Conservation (phyloP, 148 eudicot species). For the Persicaria maculosa region DNA sequence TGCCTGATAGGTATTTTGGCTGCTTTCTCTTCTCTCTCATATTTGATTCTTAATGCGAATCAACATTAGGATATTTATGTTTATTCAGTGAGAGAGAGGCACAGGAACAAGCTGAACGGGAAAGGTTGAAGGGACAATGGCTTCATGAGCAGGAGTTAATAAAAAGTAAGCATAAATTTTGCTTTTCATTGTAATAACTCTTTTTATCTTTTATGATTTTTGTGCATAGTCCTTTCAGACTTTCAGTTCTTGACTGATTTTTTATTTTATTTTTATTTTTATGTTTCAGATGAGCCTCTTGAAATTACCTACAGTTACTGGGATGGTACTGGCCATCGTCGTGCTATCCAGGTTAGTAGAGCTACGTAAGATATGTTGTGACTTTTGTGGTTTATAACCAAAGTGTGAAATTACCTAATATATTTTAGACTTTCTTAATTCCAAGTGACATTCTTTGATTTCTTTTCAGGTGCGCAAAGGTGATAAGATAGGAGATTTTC, state of each 20-base stretch:
- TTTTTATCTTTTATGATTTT: background rate
- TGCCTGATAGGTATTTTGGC: slow-evolving; percentile 78
- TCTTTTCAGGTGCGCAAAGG: slow-evolving; percentile 84
- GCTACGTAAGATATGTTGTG: background rate
- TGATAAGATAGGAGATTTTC: slow-evolving; percentile 86
- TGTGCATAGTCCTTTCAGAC: background rate
- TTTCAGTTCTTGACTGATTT: slow-evolving; percentile 4
- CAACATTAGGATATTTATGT: background rate
- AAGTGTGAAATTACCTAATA: no score
- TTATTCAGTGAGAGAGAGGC: slow-evolving; percentile 89
- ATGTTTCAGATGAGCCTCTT: slow-evolving; percentile 77
- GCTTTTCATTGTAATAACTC: background rate
- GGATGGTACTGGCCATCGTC: slow-evolving; percentile 98
- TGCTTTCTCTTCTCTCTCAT: slow-evolving; percentile 8
- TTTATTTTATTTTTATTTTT: no score
- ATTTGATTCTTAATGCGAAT: background rate
- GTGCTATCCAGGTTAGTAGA: slow-evolving; percentile 61
- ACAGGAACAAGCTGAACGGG: slow-evolving; percentile 93
- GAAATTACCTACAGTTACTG: slow-evolving; percentile 95
- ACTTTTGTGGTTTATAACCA: background rate
- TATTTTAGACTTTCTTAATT: slow-evolving; percentile 11
- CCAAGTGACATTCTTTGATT: slow-evolving; percentile 1
- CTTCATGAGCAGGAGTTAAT: slow-evolving; percentile 68
- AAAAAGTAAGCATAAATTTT: slow-evolving; percentile 41
- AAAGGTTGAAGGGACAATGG: slow-evolving; percentile 81